Evolutionary conservation across 805 yeast species (phyloP).

Genomic region (Debaryomyces castellii): DNA sequence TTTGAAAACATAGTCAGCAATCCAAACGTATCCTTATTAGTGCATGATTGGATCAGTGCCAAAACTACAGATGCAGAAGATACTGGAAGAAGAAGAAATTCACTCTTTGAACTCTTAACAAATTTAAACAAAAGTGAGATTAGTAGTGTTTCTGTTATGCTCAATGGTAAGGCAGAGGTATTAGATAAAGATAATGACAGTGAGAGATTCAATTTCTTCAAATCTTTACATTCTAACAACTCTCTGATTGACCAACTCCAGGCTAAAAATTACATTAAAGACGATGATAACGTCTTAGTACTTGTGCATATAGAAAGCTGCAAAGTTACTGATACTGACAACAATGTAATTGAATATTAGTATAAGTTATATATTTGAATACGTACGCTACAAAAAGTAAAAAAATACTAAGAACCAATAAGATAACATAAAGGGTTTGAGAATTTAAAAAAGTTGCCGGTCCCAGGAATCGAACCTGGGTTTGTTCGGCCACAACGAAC

Average conservation of each 20-base stretch:
- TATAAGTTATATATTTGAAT: too few relatives aligned
- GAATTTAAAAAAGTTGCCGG: slow-evolving; percentile 31
- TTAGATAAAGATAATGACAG: slow-evolving; percentile 33
- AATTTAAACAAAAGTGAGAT: slow-evolving; percentile 78
- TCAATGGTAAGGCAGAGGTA: slow-evolving; percentile 68
- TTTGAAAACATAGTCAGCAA: slow-evolving; percentile 66
- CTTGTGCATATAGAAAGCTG: slow-evolving; percentile 65
- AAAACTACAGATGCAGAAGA: slow-evolving; percentile 28
- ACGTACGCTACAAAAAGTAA: too few relatives aligned
- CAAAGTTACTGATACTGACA: slow-evolving; percentile 76
- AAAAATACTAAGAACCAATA: not conserved
- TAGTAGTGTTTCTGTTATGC: slow-evolving; percentile 77
- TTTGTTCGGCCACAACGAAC: slow-evolving; percentile 50
- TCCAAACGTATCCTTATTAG: slow-evolving; percentile 75
- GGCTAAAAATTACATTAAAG: slow-evolving; percentile 45
- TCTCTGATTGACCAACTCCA: slow-evolving; percentile 72
- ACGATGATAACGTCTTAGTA: slow-evolving; percentile 64
- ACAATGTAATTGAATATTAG: slow-evolving; percentile 47
- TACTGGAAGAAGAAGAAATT: slow-evolving; percentile 21
- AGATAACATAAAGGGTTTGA: not conserved
- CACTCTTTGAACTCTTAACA: slow-evolving; percentile 56
- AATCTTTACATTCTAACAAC: slow-evolving; percentile 56
- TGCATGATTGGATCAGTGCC: slow-evolving; percentile 89
- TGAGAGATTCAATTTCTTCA: slow-evolving; percentile 59
- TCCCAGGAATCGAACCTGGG: slow-evolving; percentile 55